A percentile compares a stretch with the other conserved stretches of the same genome.
phyloP scores from a whole-genome alignment of 768 basidiomycete genomes.

The Thelephora ganbajun region DNA sequence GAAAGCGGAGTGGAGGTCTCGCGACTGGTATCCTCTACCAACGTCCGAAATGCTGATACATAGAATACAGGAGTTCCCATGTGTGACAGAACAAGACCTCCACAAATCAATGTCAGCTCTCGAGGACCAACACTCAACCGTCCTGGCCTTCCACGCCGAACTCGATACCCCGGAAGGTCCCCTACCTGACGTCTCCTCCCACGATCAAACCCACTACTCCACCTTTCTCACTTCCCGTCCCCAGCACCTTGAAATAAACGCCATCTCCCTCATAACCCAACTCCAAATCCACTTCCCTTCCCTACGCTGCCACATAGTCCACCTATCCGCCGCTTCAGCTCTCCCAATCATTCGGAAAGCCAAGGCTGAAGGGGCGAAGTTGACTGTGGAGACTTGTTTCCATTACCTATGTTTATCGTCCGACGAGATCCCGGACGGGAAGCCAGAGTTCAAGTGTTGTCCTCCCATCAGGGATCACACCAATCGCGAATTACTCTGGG shows the following conservation, averaged over 20 bases:
- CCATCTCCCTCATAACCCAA: constrained; percentile 62
- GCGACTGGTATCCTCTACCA: not conserved
- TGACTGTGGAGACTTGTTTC: constrained; percentile 96
- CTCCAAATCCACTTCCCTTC: constrained; percentile 47
- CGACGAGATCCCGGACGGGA: constrained; percentile 57
- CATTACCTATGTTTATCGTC: constrained; percentile 83
- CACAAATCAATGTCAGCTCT: constrained; percentile 57
- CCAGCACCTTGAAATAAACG: constrained; percentile 60
- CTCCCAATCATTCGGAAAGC: constrained; percentile 67
- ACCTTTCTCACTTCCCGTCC: constrained; percentile 86
- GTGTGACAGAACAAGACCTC: constrained; percentile 60
- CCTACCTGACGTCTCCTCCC: constrained; percentile 4
- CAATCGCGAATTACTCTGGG: constrained; percentile 73
- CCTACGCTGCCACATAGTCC: constrained; percentile 86
- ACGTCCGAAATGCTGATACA: constrained; percentile 1
- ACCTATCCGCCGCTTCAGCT: constrained; percentile 78
- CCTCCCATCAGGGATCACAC: constrained; percentile 71
- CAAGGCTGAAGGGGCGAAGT: constrained; percentile 41
- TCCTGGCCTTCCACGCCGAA: constrained; percentile 90
- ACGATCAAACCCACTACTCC: constrained; percentile 37
- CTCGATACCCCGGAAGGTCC: constrained; percentile 31
- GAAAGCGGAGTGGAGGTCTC: constrained; percentile 88
- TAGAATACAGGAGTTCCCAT: constrained; percentile 73
- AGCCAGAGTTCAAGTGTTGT: constrained; percentile 90
- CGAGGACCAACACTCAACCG: constrained; percentile 60